Percentiles rank a stretch among this genome's conserved stretches.
These are phyloP conservation scores for Saccharum officinarum DNA, from an alignment of 176 grass and related monocot genomes.

Conservation along the genomic window DNA sequence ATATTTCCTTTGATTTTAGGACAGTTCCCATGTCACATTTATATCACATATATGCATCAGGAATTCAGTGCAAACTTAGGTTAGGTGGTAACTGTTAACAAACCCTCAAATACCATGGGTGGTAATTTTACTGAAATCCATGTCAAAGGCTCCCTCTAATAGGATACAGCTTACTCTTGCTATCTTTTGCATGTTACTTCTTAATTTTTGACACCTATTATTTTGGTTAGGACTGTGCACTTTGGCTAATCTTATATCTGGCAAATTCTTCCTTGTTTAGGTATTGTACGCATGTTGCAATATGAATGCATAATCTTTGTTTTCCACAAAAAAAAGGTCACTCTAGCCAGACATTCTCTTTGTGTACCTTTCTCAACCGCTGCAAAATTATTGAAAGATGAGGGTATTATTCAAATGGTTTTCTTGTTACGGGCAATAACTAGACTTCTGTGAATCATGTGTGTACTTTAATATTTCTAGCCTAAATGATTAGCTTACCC, in stretches of 20 bases:
- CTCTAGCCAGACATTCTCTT: not conserved
- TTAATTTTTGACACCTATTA: not conserved
- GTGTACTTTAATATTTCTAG: not conserved
- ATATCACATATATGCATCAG: not conserved
- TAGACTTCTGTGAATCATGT: not conserved
- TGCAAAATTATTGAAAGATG: not conserved
- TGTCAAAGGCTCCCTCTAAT: not conserved
- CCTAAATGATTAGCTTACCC: not conserved
- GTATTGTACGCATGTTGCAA: not conserved
- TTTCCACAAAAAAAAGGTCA: not conserved
- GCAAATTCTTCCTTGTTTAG: not conserved
- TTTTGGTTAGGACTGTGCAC: not conserved
- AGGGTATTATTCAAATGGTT: not conserved
- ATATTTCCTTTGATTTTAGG: not conserved
- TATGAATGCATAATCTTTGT: not conserved
- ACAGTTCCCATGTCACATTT: not conserved
- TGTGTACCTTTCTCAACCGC: not conserved
- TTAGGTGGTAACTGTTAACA: not conserved
- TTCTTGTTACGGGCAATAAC: not conserved
- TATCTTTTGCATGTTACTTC: not conserved
- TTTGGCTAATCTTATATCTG: not conserved
- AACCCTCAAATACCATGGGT: not conserved
- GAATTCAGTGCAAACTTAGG: not conserved
- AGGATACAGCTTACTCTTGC: not conserved
- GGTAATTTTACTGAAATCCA: not conserved